phyloP scores from a whole-genome alignment of 108 stramenopile genomes.

The Craspedostauros australis region DNA sequence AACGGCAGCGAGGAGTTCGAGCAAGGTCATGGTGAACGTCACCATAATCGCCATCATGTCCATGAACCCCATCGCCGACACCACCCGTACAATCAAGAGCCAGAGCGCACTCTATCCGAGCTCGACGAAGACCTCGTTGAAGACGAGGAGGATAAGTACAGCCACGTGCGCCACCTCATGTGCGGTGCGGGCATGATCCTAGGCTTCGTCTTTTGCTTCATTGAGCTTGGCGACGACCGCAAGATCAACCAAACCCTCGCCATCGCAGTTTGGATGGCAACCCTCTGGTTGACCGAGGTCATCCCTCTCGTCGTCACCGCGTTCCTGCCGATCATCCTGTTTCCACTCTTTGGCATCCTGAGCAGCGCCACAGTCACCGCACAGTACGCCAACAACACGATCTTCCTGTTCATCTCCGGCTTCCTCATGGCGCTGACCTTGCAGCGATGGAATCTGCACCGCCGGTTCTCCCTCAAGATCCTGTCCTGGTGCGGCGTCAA shows the following conservation, averaged over 20 bases:
- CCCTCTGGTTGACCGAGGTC: conserved; percentile 10
- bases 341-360: conserved; percentile 11
- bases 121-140: no score
- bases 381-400: conserved; percentile 16
- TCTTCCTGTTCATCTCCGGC: conserved; percentile 10
- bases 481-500: background rate
- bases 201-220: conserved; percentile 4
- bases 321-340: conserved; percentile 10
- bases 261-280: conserved; percentile 6
- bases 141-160: no score
- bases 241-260: conserved; percentile 7
- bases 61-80: no score
- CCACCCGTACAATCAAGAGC: no score
- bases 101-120: no score
- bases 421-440: conserved; percentile 9
- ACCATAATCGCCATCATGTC: no score
- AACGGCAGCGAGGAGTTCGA: no score
- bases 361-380: background rate
- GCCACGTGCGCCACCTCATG: no score
- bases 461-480: conserved; percentile 13
- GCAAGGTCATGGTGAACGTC: no score
- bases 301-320: conserved; percentile 15
- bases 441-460: conserved; percentile 12
- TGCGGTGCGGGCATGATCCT: background rate
- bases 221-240: conserved; percentile 2